Evolutionary conservation across 2,329 filamentous ascomycete genomes (phyloP).

Genomic region (Atkinsonella texensis): DNA sequence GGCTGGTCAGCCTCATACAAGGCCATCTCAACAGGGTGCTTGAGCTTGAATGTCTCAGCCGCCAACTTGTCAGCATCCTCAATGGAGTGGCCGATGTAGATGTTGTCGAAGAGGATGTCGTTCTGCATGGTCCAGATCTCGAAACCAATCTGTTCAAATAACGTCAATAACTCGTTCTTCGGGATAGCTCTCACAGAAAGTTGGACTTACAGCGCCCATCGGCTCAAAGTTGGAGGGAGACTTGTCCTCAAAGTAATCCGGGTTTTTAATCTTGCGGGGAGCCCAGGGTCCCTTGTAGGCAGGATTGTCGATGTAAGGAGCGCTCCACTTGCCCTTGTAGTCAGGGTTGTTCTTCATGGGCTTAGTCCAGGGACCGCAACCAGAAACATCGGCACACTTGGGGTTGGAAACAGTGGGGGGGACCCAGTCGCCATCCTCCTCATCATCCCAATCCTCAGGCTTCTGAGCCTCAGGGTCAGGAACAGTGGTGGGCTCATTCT

Average conservation of each 20-base stretch:
- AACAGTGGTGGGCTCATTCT: slow-evolving; percentile 69
- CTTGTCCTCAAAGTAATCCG: slow-evolving; percentile 94
- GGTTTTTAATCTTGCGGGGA: slow-evolving; percentile 94
- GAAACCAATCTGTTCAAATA: slow-evolving; percentile 64
- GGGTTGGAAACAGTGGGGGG: slow-evolving; percentile 85
- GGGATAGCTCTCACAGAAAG: background rate
- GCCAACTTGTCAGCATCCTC: slow-evolving; percentile 85
- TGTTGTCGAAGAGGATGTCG: slow-evolving; percentile 98
- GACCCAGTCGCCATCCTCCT: slow-evolving; percentile 98
- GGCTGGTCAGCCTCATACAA: slow-evolving; percentile 71
- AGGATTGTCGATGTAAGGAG: slow-evolving; percentile 90
- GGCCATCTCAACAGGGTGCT: slow-evolving; percentile 71
- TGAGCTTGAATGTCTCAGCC: slow-evolving; percentile 80
- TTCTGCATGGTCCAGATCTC: slow-evolving; percentile 99
- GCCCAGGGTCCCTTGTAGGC: slow-evolving; percentile 95
- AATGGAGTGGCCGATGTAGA: slow-evolving; percentile 96
- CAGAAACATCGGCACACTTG: slow-evolving; percentile 86
- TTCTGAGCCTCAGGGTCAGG: slow-evolving; percentile 92
- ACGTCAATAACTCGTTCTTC: slow-evolving; percentile 8
- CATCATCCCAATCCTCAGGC: slow-evolving; percentile 98
- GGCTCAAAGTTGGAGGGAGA: slow-evolving; percentile 92
- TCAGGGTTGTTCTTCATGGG: slow-evolving; percentile 89
- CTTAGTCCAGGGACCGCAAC: slow-evolving; percentile 85
- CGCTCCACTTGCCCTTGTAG: slow-evolving; percentile 98
- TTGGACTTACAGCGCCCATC: slow-evolving; percentile 75